Conservation (phyloP, 163 green algal species). For the Chlorella variabilis region DNA sequence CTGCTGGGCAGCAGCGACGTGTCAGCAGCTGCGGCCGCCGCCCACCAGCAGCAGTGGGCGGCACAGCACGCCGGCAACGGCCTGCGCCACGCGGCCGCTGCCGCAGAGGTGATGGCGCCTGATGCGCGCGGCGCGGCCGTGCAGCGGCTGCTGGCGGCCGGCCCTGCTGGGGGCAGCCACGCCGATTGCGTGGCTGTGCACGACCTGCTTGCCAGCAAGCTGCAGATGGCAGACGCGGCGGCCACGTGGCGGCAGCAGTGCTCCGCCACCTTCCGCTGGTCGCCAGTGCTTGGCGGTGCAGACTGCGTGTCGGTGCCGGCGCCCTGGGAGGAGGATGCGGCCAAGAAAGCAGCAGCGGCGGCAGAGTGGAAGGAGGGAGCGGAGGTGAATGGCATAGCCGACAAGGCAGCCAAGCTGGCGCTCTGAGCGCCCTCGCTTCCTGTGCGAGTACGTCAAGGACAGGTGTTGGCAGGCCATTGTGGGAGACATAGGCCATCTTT, state of each 20-base stretch:
- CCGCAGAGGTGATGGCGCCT: constrained; percentile 25
- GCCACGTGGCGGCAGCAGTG: constrained; percentile 52
- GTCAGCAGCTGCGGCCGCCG: background rate
- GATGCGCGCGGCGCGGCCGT: constrained; percentile 53
- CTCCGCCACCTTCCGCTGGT: constrained; percentile 60
- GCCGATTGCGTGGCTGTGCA: constrained; percentile 55
- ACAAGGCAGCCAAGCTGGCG: constrained; percentile 9
- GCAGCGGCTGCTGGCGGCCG: constrained; percentile 35
- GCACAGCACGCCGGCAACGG: constrained; percentile 31
- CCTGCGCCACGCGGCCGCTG: constrained; percentile 32
- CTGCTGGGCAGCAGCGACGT: constrained; percentile 52
- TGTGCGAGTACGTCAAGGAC: background rate
- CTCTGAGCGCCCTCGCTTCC: background rate
- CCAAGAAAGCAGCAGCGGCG: background rate
- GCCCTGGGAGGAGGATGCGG: background rate
- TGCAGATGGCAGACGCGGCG: constrained; percentile 48
- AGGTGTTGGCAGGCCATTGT: background rate
- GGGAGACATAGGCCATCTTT: too few species aligned
- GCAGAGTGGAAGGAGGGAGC: background rate
- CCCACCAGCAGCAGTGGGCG: constrained; percentile 49
- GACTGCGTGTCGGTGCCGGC: constrained; percentile 33
- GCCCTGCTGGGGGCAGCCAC: constrained; percentile 35
- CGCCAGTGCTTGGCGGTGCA: constrained; percentile 63
- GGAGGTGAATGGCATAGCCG: constrained; percentile 16
- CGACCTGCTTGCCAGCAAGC: constrained; percentile 48